phyloP scores from a whole-genome alignment of 176 grass and related monocot genomes.

The Avena insularis region DNA sequence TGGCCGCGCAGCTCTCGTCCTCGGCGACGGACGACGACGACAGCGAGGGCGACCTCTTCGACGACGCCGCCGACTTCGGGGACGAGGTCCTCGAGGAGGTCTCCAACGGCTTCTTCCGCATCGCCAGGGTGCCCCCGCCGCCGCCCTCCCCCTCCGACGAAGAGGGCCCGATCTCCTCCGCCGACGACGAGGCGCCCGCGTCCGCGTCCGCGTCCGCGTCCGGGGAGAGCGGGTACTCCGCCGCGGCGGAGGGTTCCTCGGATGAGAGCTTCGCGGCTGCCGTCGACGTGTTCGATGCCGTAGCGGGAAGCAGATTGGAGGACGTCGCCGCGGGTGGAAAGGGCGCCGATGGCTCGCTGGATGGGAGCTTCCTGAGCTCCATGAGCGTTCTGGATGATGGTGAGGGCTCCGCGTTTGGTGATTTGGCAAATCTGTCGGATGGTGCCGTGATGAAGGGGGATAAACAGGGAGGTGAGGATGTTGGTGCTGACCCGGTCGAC shows the following conservation, averaged over 20 bases:
- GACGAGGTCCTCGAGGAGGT: constrained; percentile 44
- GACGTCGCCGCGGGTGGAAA: background rate
- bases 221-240: constrained; percentile 13
- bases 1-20: constrained; percentile 55
- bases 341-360: constrained; percentile 14
- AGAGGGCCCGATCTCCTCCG: background rate
- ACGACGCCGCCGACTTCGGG: constrained; percentile 38
- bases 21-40: constrained; percentile 10
- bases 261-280: constrained; percentile 24
- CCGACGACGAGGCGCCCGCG: background rate
- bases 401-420: background rate
- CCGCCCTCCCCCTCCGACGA: constrained; percentile 2
- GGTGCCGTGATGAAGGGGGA: background rate
- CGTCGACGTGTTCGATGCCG: constrained; percentile 27
- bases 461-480: background rate
- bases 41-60: constrained; percentile 38
- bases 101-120: constrained; percentile 48
- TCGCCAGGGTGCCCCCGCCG: constrained; percentile 50
- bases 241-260: background rate
- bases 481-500: constrained; percentile 2
- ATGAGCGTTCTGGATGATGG: constrained; percentile 27
- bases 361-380: constrained; percentile 43
- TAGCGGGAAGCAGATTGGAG: background rate
- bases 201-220: background rate
- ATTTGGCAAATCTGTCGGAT: constrained; percentile 24